phyloP scores from a whole-genome alignment of 805 yeast species.

The Kazachstania bromeliacearum region DNA sequence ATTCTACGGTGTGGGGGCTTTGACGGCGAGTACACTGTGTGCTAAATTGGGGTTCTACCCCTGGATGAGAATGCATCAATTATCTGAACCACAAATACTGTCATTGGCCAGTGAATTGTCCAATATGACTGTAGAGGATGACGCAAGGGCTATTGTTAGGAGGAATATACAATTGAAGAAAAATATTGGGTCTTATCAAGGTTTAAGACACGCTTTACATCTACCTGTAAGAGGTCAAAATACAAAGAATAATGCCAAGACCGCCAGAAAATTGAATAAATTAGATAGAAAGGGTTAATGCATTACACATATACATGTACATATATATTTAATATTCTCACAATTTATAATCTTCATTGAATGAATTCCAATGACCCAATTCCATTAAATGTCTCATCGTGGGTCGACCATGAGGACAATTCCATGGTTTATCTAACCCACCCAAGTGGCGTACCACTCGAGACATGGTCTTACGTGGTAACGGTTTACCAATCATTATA shows the following conservation, averaged over 20 bases:
- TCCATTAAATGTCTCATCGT: constrained; percentile 86
- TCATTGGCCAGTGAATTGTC: constrained; percentile 81
- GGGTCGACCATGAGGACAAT: constrained; percentile 95
- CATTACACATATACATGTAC: background rate
- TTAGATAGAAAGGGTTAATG: constrained; percentile 52
- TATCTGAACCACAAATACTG: constrained; percentile 79
- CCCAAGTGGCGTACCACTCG: constrained; percentile 60
- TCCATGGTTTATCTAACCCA: constrained; percentile 85
- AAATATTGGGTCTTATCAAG: constrained; percentile 74
- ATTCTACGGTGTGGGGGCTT: constrained; percentile 79
- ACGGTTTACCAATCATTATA: constrained; percentile 83
- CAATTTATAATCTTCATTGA: constrained; percentile 35
- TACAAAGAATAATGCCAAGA: constrained; percentile 82
- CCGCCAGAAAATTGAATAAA: constrained; percentile 79
- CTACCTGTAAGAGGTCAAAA: constrained; percentile 82
- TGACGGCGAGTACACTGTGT: constrained; percentile 65
- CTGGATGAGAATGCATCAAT: constrained; percentile 86
- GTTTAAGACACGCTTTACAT: constrained; percentile 82
- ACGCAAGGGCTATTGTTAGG: constrained; percentile 60
- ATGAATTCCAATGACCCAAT: constrained; percentile 36
- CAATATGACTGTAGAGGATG: constrained; percentile 73
- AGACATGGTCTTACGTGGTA: constrained; percentile 52
- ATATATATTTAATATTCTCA: constrained; percentile 4
- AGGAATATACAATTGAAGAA: constrained; percentile 73
- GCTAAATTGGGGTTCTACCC: constrained; percentile 89